These are phyloP conservation scores for Prosopis cineraria DNA, from an alignment of 306 rosid genomes.

Conservation along the genomic window DNA sequence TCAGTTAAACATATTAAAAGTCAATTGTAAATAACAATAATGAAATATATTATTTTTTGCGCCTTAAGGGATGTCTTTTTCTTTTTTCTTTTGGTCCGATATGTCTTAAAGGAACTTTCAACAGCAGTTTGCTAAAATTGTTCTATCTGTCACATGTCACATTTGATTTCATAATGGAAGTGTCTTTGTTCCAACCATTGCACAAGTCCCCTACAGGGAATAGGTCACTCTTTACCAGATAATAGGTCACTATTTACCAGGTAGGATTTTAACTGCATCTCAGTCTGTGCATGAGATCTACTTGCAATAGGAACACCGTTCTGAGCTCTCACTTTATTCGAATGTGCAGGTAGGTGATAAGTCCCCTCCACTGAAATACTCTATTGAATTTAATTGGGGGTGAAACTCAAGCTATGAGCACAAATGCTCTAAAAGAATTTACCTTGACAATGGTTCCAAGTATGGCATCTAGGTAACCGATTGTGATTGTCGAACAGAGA, in stretches of 20 bases:
- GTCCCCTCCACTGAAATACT: background rate
- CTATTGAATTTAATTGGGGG: too few relatives aligned
- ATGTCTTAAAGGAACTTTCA: too few relatives aligned
- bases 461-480: constrained; percentile 88
- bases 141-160: too few relatives aligned
- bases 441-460: constrained; percentile 79
- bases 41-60: too few relatives aligned
- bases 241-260: background rate
- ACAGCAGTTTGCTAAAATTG: background rate
- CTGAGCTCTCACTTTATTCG: background rate
- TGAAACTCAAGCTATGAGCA: constrained; percentile 33
- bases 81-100: too few relatives aligned
- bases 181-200: too few relatives aligned
- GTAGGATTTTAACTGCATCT: background rate
- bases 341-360: background rate
- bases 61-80: too few relatives aligned
- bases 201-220: too few relatives aligned
- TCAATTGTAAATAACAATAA: too few relatives aligned
- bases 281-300: background rate
- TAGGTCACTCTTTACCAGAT: background rate
- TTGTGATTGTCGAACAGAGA: constrained; percentile 68
- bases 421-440: constrained; percentile 22
- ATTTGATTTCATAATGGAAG: too few relatives aligned
- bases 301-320: background rate
- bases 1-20: too few relatives aligned